Evolutionary conservation across 192 early-diverging fungal genomes (phyloP).

Genomic region (Endogone sp.): DNA sequence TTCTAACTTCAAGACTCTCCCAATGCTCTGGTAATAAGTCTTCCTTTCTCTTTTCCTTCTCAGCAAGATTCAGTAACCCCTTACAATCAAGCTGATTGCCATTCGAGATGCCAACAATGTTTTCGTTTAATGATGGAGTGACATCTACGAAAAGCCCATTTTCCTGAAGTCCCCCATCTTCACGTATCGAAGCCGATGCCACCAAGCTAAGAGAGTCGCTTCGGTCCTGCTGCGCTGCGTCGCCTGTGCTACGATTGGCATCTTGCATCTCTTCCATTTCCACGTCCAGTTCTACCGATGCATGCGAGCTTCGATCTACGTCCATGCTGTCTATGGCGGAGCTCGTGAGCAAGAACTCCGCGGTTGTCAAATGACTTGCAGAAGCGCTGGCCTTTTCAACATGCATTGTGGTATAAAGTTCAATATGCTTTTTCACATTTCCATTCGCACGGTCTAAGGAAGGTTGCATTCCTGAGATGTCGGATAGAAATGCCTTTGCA

Average conservation of each 20-base stretch:
- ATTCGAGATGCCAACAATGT: background rate
- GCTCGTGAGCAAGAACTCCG: background rate
- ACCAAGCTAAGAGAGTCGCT: background rate
- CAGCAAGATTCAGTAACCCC: slow-evolving; percentile 4
- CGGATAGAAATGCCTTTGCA: slow-evolving; percentile 52
- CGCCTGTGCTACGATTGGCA: slow-evolving; percentile 1
- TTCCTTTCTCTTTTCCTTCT: slow-evolving; percentile 3
- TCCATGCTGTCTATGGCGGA: background rate
- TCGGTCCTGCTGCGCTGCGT: background rate
- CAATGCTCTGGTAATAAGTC: background rate
- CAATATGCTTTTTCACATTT: background rate
- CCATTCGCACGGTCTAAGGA: background rate
- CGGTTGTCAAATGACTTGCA: slow-evolving; percentile 3
- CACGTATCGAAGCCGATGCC: background rate
- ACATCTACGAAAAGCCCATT: background rate
- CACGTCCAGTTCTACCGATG: slow-evolving; percentile 4
- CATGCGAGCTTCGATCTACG: background rate
- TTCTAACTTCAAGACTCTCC: slow-evolving; percentile 31
- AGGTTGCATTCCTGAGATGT: slow-evolving; percentile 21
- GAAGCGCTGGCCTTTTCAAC: background rate
- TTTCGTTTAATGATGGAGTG: background rate
- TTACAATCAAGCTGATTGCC: background rate
- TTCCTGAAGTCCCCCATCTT: background rate
- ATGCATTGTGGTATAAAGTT: background rate
- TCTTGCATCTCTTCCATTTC: slow-evolving; percentile 12